These are phyloP conservation scores for Aspergillus texensis DNA, from an alignment of 2,329 filamentous ascomycete species.

Conservation along the genomic window DNA sequence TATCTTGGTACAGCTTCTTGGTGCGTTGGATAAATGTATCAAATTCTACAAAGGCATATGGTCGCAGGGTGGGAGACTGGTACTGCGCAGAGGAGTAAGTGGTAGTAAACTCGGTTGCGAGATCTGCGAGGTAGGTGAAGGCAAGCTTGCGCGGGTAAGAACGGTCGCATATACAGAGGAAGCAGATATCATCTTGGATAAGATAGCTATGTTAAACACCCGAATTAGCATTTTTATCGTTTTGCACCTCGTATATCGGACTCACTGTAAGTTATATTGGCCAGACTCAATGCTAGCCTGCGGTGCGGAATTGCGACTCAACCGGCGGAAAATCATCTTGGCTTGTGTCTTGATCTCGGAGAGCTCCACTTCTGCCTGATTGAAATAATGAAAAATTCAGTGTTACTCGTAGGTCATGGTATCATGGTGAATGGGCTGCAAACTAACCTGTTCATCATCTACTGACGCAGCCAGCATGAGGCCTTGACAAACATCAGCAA, in stretches of 20 bases:
- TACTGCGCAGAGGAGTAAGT: slow-evolving; percentile 77
- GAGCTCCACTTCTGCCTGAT: slow-evolving; percentile 70
- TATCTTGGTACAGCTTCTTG: slow-evolving; percentile 91
- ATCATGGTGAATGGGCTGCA: slow-evolving; percentile 12
- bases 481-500: slow-evolving; percentile 58
- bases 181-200: slow-evolving; percentile 80
- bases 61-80: slow-evolving; percentile 72
- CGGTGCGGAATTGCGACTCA: slow-evolving; percentile 84
- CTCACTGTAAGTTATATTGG: slow-evolving; percentile 82
- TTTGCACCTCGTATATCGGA: slow-evolving; percentile 1
- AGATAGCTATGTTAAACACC: slow-evolving; percentile 65
- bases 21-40: slow-evolving; percentile 95
- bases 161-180: slow-evolving; percentile 89
- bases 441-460: slow-evolving; percentile 76
- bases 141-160: slow-evolving; percentile 97
- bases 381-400: background rate
- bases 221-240: background rate
- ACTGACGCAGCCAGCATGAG: slow-evolving; percentile 93
- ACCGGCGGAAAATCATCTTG: slow-evolving; percentile 83
- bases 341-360: slow-evolving; percentile 87
- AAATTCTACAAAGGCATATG: slow-evolving; percentile 97
- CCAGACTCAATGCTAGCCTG: slow-evolving; percentile 91
- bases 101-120: slow-evolving; percentile 85
- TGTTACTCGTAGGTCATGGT: slow-evolving; percentile 6
- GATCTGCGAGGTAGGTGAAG: slow-evolving; percentile 95